Base-by-base conservation (phyloP, 1,284 basidiomycete genomes). In the Naganishia albida region DNA sequence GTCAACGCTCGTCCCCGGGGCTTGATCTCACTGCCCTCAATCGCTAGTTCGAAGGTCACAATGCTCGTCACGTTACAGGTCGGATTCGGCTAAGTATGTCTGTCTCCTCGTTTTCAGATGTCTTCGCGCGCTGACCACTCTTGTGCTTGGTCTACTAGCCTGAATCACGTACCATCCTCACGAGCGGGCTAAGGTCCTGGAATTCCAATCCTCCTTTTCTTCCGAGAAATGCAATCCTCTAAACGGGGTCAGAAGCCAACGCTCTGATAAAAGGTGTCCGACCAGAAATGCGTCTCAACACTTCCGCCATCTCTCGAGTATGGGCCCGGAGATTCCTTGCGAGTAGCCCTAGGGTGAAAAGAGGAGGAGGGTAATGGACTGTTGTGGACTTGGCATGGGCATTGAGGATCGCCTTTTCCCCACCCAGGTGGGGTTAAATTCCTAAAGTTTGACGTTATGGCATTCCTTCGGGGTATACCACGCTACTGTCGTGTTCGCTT, bases 161-260 rank as follows among this genome's bases (percentile, higher is more conserved):
- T 34, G 40, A 46, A 51, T 8, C 16, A 52, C 57, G 48, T 65
- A 69, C 68, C 66, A 60, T 69, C 62, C 69, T 78, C 73, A 68
- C 75, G 76, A 80, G 77, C 78, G 77, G 77, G 78, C 67, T 77
- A 80, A 80, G 78, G 78, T 80, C 78, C 78, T 80, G 78, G 78
- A 74, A 77, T 80, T 78, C 68, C 55, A 80, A 75, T 75, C 76
- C 75, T 73, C 73, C 66, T 67, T 65, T 67, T 46, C 44, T 28
- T 34, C 40, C 51, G 48, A 65, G 46, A 59, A 50, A 51, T 55
- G 59, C 56, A 68, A 76, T 71, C 68, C 74, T 74, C 73, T 71
- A 77, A 74, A 73, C 69, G 75, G 73, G 73, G 72, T 72, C 73
- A 72, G 57, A 70, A 70, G 69, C 63, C 71, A 71, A 77, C 44